phyloP scores from a whole-genome alignment of 805 yeast species.

The Lachancea cidri region DNA sequence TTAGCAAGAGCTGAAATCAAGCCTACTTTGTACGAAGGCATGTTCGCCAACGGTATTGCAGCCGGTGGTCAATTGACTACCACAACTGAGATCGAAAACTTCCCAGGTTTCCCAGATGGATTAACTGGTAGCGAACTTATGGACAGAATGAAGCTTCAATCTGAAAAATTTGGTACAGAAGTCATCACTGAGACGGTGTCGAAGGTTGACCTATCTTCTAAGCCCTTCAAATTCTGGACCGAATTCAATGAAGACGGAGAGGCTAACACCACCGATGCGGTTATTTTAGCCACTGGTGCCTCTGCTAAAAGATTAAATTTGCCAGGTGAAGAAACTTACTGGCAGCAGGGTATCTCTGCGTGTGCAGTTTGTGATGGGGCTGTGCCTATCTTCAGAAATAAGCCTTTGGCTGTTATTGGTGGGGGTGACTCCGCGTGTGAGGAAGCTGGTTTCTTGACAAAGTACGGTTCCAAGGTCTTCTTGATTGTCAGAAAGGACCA shows the following conservation, averaged over 20 bases:
- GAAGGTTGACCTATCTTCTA: slow-evolving; percentile 79
- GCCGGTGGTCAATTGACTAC: slow-evolving; percentile 99
- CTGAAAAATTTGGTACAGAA: slow-evolving; percentile 83
- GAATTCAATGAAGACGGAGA: slow-evolving; percentile 90
- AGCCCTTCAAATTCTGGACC: slow-evolving; percentile 96
- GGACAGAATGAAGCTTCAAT: slow-evolving; percentile 92
- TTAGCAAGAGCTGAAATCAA: slow-evolving; percentile 93
- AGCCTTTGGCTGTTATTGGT: slow-evolving; percentile 95
- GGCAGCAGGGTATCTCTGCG: slow-evolving; percentile 99
- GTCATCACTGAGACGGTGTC: slow-evolving; percentile 93
- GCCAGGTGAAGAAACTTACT: slow-evolving; percentile 96
- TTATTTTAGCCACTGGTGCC: slow-evolving; percentile 96
- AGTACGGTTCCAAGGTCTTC: slow-evolving; percentile 94
- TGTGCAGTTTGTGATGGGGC: slow-evolving; percentile 99
- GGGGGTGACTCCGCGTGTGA: slow-evolving; percentile 99
- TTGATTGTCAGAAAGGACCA: slow-evolving; percentile 90
- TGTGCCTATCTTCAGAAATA: slow-evolving; percentile 95
- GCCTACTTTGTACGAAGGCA: slow-evolving; percentile 91
- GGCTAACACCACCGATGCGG: slow-evolving; percentile 89
- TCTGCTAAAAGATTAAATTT: slow-evolving; percentile 90
- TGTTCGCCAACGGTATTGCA: slow-evolving; percentile 94
- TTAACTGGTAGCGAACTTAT: slow-evolving; percentile 81
- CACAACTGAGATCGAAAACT: slow-evolving; percentile 97
- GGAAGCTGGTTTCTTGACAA: slow-evolving; percentile 94
- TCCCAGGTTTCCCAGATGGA: slow-evolving; percentile 98